phyloP scores from a whole-genome alignment of 78 protist species.

The Dictyostelium firmibasis region DNA sequence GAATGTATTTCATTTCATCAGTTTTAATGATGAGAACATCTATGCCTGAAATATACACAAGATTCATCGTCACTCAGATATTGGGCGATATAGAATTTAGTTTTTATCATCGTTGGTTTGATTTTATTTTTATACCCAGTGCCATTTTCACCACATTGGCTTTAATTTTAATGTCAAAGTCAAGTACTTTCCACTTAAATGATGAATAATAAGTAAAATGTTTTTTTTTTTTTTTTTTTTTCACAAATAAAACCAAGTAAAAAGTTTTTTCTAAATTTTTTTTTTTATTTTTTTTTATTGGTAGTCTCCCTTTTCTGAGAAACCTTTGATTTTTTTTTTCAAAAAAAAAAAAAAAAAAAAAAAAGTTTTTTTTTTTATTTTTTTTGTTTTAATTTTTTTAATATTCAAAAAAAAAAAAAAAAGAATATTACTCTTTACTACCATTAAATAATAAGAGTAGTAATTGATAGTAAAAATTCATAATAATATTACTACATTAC shows the following conservation, averaged over 20 bases:
- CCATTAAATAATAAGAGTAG: no score
- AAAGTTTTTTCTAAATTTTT: no score
- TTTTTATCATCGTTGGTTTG: conserved; percentile 93
- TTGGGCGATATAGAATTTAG: conserved; percentile 86
- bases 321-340: no score
- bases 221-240: not conserved
- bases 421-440: no score
- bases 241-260: not conserved
- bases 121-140: conserved; percentile 81
- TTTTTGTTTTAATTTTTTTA: no score
- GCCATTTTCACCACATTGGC: conserved; percentile 35
- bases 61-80: conserved; percentile 80
- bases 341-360: no score
- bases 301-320: no score
- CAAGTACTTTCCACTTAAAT: not conserved
- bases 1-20: conserved; percentile 90
- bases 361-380: no score
- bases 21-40: conserved; percentile 89
- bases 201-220: conserved; percentile 3
- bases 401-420: no score
- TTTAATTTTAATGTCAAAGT: conserved; percentile 15
- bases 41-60: conserved; percentile 80
- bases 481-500: no score
- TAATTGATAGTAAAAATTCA: no score
- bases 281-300: no score